Evolutionary conservation across 768 basidiomycete species (phyloP).

Genomic region (Rhodotorula graminis): DNA sequence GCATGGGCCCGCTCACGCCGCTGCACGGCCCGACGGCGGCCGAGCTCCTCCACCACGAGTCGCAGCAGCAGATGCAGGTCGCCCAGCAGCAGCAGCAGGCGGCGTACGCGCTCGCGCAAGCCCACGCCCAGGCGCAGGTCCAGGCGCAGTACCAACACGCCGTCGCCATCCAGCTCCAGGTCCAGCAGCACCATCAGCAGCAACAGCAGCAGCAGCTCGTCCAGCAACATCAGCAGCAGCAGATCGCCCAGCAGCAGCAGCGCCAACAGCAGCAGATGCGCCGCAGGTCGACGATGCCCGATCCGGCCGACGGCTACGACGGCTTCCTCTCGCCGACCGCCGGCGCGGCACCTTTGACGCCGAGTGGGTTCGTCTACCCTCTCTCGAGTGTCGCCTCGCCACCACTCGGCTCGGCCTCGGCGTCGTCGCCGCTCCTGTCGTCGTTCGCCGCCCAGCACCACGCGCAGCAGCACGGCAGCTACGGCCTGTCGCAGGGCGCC

Average conservation of each 20-base stretch:
- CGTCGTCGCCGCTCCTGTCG: neutral
- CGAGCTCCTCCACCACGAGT: conserved; percentile 14
- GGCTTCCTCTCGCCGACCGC: neutral
- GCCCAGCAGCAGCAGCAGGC: conserved; percentile 24
- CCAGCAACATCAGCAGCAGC: neutral
- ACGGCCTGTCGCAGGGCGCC: neutral
- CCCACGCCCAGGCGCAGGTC: conserved; percentile 33
- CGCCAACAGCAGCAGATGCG: neutral
- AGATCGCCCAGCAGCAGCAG: neutral
- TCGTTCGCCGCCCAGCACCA: conserved; percentile 1
- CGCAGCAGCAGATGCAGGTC: conserved; percentile 5
- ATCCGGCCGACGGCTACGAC: conserved; percentile 4
- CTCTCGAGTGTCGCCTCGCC: neutral
- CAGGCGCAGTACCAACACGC: conserved; percentile 33
- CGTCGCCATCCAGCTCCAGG: conserved; percentile 24
- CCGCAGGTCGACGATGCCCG: neutral
- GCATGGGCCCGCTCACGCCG: neutral
- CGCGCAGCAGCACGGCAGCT: neutral
- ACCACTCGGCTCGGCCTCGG: neutral
- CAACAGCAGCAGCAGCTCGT: conserved; percentile 8
- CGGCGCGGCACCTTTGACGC: neutral
- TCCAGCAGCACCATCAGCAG: conserved; percentile 9
- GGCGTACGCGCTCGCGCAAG: conserved; percentile 13
- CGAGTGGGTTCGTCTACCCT: conserved; percentile 18
- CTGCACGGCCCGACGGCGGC: neutral